Evolutionary conservation across 2,329 filamentous ascomycete genomes (phyloP).

Genomic region (Colletotrichum eleusines): DNA sequence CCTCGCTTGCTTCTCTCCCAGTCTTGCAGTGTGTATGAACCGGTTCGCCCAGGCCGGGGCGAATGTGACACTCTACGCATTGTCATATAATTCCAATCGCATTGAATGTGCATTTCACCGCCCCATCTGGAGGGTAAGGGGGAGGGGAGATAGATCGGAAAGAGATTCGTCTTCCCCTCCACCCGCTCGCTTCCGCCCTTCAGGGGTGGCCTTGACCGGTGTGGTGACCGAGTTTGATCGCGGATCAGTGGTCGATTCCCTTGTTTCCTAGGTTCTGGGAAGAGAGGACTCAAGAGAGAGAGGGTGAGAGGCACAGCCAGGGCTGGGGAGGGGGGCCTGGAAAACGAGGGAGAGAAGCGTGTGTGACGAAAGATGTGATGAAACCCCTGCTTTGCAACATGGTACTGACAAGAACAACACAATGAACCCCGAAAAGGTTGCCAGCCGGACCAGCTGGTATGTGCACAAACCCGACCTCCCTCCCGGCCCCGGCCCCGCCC

Average conservation of each 20-base stretch:
- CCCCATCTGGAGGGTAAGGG: conserved; percentile 21
- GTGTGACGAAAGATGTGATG: conserved; percentile 32
- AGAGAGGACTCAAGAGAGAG: conserved; percentile 16
- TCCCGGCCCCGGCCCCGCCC: conserved; percentile 1
- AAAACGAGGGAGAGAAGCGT: background rate
- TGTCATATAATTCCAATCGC: conserved; percentile 31
- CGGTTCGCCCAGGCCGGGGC: background rate
- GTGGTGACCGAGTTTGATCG: conserved; percentile 29
- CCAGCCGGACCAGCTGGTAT: conserved; percentile 23
- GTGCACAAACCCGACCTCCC: conserved; percentile 26
- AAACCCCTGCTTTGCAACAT: conserved; percentile 26
- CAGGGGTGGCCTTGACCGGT: conserved; percentile 31
- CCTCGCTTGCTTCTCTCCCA: background rate
- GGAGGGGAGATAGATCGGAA: conserved; percentile 24
- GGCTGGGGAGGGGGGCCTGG: background rate
- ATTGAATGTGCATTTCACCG: conserved; percentile 17
- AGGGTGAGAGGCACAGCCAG: background rate
- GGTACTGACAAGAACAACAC: background rate
- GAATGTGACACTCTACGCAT: conserved; percentile 3
- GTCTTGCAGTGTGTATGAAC: background rate
- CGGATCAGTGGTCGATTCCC: conserved; percentile 21
- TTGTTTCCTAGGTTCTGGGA: conserved; percentile 35
- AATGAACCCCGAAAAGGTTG: conserved; percentile 25
- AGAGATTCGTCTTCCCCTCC: conserved; percentile 15
- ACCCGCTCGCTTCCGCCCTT: background rate